Evolutionary conservation across 2,329 filamentous ascomycete genomes (phyloP).

Genomic region (Trichoderma semiorbis): DNA sequence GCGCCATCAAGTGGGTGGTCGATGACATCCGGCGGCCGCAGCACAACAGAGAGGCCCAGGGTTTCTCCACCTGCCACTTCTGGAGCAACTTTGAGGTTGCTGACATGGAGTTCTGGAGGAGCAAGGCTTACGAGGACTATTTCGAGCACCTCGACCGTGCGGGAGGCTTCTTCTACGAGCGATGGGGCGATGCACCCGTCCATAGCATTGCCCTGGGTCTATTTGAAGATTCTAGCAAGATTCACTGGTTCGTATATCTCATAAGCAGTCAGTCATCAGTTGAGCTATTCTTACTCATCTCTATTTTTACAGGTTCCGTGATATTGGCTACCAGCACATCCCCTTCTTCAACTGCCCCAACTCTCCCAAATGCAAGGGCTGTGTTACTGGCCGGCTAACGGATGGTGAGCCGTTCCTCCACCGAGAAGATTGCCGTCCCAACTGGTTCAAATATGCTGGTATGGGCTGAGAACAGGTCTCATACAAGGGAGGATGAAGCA

Average conservation of each 20-base stretch:
- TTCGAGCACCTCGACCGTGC: slow-evolving; percentile 96
- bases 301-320: slow-evolving; percentile 77
- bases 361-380: slow-evolving; percentile 87
- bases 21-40: slow-evolving; percentile 74
- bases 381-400: slow-evolving; percentile 80
- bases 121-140: slow-evolving; percentile 87
- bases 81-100: slow-evolving; percentile 99
- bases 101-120: slow-evolving; percentile 89
- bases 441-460: slow-evolving; percentile 95
- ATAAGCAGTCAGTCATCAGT: neutral
- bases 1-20: slow-evolving; percentile 82
- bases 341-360: slow-evolving; percentile 99
- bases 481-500: neutral
- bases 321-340: slow-evolving; percentile 97
- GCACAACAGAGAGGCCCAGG: slow-evolving; percentile 76
- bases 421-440: slow-evolving; percentile 88
- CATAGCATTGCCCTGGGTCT: slow-evolving; percentile 90
- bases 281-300: slow-evolving; percentile 10
- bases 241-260: slow-evolving; percentile 74
- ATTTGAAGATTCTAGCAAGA: slow-evolving; percentile 85
- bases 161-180: slow-evolving; percentile 97
- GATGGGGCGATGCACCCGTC: slow-evolving; percentile 97
- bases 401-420: slow-evolving; percentile 83
- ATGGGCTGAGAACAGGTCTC: slow-evolving; percentile 55
- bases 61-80: slow-evolving; percentile 98